A percentile compares a stretch with the other conserved stretches of the same genome.
These are phyloP conservation scores for Pterulicium gracile DNA, from an alignment of 1,284 basidiomycete genomes.

Conservation along the genomic window DNA sequence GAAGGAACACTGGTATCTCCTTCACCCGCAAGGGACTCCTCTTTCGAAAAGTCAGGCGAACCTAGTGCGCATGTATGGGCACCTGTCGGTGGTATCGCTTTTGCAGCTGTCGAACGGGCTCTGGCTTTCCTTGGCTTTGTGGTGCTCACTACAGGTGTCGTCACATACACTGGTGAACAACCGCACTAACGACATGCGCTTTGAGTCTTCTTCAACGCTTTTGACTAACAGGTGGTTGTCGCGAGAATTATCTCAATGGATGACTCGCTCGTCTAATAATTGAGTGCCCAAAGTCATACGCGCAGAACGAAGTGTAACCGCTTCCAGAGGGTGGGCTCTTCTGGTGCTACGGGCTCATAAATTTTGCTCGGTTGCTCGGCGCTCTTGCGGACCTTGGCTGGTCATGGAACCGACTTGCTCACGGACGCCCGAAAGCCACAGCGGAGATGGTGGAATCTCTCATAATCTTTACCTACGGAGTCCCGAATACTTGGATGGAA, in stretches of 20 bases:
- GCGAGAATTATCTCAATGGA: constrained; percentile 64
- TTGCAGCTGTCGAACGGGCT: constrained; percentile 45
- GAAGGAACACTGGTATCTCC: constrained; percentile 43
- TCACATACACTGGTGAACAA: constrained; percentile 53
- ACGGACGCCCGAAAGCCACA: constrained; percentile 37
- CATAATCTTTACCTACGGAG: constrained; percentile 85
- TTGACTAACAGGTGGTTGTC: constrained; percentile 50
- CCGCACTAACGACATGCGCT: too few relatives aligned
- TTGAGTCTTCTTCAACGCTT: constrained; percentile 8
- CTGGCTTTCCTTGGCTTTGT: constrained; percentile 63
- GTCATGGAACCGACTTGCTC: constrained; percentile 83
- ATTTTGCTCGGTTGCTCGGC: constrained; percentile 88
- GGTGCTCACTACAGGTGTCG: constrained; percentile 57
- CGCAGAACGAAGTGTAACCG: neutral
- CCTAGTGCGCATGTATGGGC: too few relatives aligned
- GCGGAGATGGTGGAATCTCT: constrained; percentile 85
- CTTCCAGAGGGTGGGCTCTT: constrained; percentile 75
- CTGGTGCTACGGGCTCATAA: constrained; percentile 83
- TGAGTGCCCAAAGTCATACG: constrained; percentile 26
- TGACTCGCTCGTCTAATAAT: constrained; percentile 94
- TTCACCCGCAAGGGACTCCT: constrained; percentile 1
- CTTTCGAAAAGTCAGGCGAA: too few relatives aligned
- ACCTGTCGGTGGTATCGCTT: constrained; percentile 32
- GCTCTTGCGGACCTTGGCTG: constrained; percentile 84
- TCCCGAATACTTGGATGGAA: constrained; percentile 96